Percentiles rank a stretch among this genome's conserved stretches.
These are phyloP conservation scores for Cadophora sp. DNA, from an alignment of 2,329 filamentous ascomycete genomes.

Conservation along the genomic window DNA sequence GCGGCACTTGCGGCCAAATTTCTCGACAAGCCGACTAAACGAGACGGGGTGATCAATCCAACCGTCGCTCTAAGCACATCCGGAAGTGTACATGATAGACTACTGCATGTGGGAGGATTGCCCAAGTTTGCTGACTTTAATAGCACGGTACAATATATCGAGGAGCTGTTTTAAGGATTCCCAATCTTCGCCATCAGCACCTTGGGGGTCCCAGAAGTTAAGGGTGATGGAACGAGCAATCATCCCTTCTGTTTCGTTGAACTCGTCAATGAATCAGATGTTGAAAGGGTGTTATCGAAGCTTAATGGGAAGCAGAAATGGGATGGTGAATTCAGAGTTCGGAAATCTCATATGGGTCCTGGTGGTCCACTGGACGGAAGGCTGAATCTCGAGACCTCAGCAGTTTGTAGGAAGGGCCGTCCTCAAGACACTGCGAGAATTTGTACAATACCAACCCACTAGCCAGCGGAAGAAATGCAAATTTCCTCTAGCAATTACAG, in stretches of 20 bases:
- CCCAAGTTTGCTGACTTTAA: constrained; percentile 56
- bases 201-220: constrained; percentile 62
- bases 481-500: not conserved
- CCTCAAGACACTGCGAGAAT: not conserved
- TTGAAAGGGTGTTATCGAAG: constrained; percentile 56
- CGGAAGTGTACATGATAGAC: constrained; percentile 43
- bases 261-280: constrained; percentile 60
- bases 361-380: not conserved
- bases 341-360: constrained; percentile 27
- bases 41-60: constrained; percentile 37
- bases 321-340: constrained; percentile 37
- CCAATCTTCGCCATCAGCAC: constrained; percentile 48
- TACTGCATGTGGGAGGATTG: constrained; percentile 58
- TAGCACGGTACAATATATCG: constrained; percentile 54
- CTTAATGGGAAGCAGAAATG: constrained; percentile 44
- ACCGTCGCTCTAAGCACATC: constrained; percentile 29
- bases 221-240: constrained; percentile 53
- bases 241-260: constrained; percentile 72
- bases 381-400: not conserved
- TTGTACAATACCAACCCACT: not conserved
- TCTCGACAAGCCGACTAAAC: constrained; percentile 42
- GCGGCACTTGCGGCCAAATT: constrained; percentile 57
- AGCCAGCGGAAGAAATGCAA: no score
- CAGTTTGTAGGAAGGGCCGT: not conserved
- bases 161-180: constrained; percentile 54